These are phyloP conservation scores for Tuber aestivum DNA, from an alignment of 495 filamentous ascomycete genomes.

Conservation along the genomic window DNA sequence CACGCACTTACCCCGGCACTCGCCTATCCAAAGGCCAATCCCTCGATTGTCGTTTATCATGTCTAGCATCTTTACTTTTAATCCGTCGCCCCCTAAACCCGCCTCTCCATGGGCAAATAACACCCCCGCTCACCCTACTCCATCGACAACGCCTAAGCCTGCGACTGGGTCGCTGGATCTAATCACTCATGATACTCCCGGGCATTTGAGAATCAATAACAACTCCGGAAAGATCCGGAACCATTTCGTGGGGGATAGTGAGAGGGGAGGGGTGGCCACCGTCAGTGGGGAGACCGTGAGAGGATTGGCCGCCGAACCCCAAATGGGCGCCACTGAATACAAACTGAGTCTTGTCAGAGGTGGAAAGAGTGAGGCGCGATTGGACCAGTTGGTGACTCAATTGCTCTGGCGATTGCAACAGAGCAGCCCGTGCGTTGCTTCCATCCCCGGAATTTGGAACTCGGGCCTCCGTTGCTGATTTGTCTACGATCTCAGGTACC, in stretches of 20 bases:
- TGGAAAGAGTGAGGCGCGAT: slow-evolving; percentile 66
- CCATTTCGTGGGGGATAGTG: slow-evolving; percentile 39
- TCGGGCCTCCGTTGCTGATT: slow-evolving; percentile 63
- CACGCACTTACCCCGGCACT: slow-evolving; percentile 4
- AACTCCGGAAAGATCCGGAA: slow-evolving; percentile 39
- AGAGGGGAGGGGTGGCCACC: slow-evolving; percentile 51
- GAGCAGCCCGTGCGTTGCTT: slow-evolving; percentile 73
- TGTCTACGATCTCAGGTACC: slow-evolving; percentile 20
- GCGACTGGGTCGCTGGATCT: slow-evolving; percentile 9
- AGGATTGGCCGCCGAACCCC: slow-evolving; percentile 74
- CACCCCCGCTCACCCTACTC: slow-evolving; percentile 28
- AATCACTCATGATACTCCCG: slow-evolving; percentile 39
- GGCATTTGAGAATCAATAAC: slow-evolving; percentile 44
- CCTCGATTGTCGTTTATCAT: slow-evolving; percentile 48
- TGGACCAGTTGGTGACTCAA: slow-evolving; percentile 90
- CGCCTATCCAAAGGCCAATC: neutral
- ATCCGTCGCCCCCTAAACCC: slow-evolving; percentile 78
- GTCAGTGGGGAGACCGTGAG: slow-evolving; percentile 64
- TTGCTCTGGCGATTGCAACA: slow-evolving; percentile 92
- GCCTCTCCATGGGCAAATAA: slow-evolving; percentile 70
- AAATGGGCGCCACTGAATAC: slow-evolving; percentile 91
- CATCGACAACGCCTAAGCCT: slow-evolving; percentile 20
- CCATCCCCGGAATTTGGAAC: slow-evolving; percentile 48
- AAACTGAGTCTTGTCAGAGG: slow-evolving; percentile 88
- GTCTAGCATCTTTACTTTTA: slow-evolving; percentile 94